Base-by-base conservation (phyloP, 805 yeast genomes). In the Suhomyces emberorum region DNA sequence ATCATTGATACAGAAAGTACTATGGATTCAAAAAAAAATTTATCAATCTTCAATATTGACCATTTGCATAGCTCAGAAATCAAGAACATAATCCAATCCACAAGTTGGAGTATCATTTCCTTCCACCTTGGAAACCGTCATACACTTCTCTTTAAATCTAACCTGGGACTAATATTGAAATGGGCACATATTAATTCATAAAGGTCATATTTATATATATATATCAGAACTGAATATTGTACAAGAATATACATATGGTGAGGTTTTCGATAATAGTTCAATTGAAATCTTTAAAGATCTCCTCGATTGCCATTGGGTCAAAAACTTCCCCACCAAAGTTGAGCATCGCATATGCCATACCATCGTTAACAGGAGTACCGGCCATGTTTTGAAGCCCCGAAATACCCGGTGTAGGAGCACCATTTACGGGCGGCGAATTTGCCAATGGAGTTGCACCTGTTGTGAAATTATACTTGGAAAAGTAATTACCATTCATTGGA, bases 211-310 rank as follows among this genome's bases (percentile, higher is more conserved):
- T 23, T 11, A 23, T 9, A 23, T 9, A 23, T 23, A 23, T 23
- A 23, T 14, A 20, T n/a, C 8, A 23, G 26, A 23, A 23, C 26
- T 23, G n/a, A 23, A 23, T 23, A 23, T 5, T 23, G n/a, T 23
- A 23, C 26, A 23, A 5, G 14, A 8, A n/a, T 23, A n/a, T 23
- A 8, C 12, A 7, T 20, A 20, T 20, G 23, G 7, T 7, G 9
- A 20, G 10, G 23, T 7, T 20, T 20, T 20, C 10, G n/a, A n/a
- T 20, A 7, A 10, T 20, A 20, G 10, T 15, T 30, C 15, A 34
- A 19, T 18, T 39, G 28, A 39, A 35, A 20, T 39, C 43, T 23
- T 32, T 35, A 17, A 39, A 39, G 10, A 39, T n/a, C 3, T 39
- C 43, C 7, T 39, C 43, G 21, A 39, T 26, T 12, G 35, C n/a